Base-by-base conservation (phyloP, 306 rosid species). In the Oemleria cerasiformis region DNA sequence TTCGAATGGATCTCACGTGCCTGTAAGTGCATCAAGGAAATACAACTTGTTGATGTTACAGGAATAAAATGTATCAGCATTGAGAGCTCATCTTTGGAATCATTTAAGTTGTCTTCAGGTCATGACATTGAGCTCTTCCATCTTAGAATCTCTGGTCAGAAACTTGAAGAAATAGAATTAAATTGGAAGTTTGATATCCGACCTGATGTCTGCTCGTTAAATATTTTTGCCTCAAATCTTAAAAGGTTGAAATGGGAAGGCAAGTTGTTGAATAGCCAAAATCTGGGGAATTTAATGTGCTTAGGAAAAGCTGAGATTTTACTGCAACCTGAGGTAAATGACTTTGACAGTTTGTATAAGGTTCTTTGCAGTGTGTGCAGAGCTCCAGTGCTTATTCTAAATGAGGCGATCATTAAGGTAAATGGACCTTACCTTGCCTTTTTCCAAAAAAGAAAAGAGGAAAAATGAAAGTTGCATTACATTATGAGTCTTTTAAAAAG, bases 221-320 rank as follows among this genome's bases (percentile, higher is more conserved):
- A 71, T 9, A 44, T 71, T 30, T 57, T 7, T 23, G 48, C 75
- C 4, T 66, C 75, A 12, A 57, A 57, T 60, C 75, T 71, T 34
- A 11, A 6, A 21, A 5, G 1, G 9, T 44, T 71, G 17, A 41
- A 0, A 56, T 70, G 65, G 74, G 7, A 1, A 17, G 74, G 55
- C 5, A 21, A 57, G 12, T 16, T 43, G 3, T 42, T 42, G 65
- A 57, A 13, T 64, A 12, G 39, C 20, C 68, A 43, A 21, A 14
- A 21, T 13, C 12, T 64, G 4, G 68, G 68, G 1, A 13, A 64
- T 0, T 64, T 64, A 5, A 45, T 20, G 38, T 19, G 48, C 3
- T 43, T 64, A 11, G 11, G 20, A 20, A 21, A 4, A 2, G 39
- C 39, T 20, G 2, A 10, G n/a, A 20, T 64, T 64, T 5, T 3